Conservation (phyloP, 2,329 filamentous ascomycete genomes). For the Colletotrichum coccodes region DNA sequence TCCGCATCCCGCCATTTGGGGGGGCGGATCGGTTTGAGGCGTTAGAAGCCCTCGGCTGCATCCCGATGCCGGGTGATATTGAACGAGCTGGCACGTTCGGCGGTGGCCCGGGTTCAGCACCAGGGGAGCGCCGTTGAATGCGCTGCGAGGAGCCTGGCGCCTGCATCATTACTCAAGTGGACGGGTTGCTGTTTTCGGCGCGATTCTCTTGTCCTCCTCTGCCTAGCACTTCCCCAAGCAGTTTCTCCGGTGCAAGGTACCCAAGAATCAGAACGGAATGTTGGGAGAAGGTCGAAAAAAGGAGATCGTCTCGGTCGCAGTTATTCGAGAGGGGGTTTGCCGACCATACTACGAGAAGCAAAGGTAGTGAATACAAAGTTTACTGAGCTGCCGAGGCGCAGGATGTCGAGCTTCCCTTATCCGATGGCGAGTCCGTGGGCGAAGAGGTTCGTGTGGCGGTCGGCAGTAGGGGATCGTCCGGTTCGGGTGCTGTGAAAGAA, state of each 20-base stretch:
- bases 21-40: slow-evolving; percentile 71
- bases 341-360: slow-evolving; percentile 1
- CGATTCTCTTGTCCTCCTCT: slow-evolving; percentile 14
- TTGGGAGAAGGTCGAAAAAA: neutral
- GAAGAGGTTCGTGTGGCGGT: neutral
- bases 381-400: neutral
- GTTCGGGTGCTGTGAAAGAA: neutral
- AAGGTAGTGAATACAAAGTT: neutral
- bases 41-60: slow-evolving; percentile 72
- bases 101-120: slow-evolving; percentile 67
- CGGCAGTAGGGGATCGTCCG: slow-evolving; percentile 11
- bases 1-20: slow-evolving; percentile 52
- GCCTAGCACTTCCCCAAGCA: slow-evolving; percentile 13
- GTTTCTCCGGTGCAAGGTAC: neutral
- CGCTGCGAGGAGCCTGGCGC: slow-evolving; percentile 62
- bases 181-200: neutral
- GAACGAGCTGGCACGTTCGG: slow-evolving; percentile 64
- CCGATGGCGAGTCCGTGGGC: slow-evolving; percentile 10
- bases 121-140: slow-evolving; percentile 72
- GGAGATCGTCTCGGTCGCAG: neutral
- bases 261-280: neutral
- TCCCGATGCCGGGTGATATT: slow-evolving; percentile 68
- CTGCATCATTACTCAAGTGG: slow-evolving; percentile 55
- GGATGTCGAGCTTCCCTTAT: slow-evolving; percentile 7
- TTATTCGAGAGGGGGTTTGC: slow-evolving; percentile 5